A percentile compares a stretch with the other conserved stretches of the same genome.
These are phyloP conservation scores for Stachybotrys chlorohalonatus DNA, from an alignment of 2,329 filamentous ascomycete genomes.

Conservation along the genomic window DNA sequence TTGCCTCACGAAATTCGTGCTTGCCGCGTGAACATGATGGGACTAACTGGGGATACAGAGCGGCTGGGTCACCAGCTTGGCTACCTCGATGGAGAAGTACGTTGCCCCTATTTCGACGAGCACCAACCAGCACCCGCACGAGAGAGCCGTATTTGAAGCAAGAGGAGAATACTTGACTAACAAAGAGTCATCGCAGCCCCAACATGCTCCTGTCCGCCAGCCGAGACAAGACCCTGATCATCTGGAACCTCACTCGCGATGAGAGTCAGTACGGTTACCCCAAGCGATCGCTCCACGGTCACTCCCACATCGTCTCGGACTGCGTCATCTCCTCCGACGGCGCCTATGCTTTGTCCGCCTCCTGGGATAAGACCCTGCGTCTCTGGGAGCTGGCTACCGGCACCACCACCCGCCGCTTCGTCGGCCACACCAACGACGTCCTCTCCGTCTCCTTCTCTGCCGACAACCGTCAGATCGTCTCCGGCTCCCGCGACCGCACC, in stretches of 20 bases:
- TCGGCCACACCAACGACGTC: constrained; percentile 98
- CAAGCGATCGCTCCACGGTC: constrained; percentile 96
- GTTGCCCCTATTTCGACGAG: constrained; percentile 18
- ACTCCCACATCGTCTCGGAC: constrained; percentile 99
- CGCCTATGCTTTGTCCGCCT: constrained; percentile 96
- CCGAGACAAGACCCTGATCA: constrained; percentile 98
- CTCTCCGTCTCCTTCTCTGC: constrained; percentile 99
- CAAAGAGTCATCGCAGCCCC: constrained; percentile 47
- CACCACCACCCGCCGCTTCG: constrained; percentile 94
- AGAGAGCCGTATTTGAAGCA: neutral
- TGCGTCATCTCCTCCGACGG: constrained; percentile 99
- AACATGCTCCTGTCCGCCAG: constrained; percentile 99
- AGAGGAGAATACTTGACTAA: neutral
- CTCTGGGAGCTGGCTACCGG: constrained; percentile 98
- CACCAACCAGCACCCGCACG: constrained; percentile 8
- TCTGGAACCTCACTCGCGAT: constrained; percentile 99
- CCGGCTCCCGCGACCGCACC: constrained; percentile 92
- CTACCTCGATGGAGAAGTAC: constrained; percentile 98
- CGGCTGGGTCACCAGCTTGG: constrained; percentile 98
- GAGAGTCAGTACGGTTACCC: constrained; percentile 98
- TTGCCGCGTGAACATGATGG: constrained; percentile 2
- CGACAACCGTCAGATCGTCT: constrained; percentile 99
- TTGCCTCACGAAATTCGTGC: neutral
- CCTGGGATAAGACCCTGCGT: constrained; percentile 99
- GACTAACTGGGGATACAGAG: constrained; percentile 41